These are phyloP conservation scores for Pythium biforme DNA, from an alignment of 352 stramenopile genomes.

Conservation along the genomic window DNA sequence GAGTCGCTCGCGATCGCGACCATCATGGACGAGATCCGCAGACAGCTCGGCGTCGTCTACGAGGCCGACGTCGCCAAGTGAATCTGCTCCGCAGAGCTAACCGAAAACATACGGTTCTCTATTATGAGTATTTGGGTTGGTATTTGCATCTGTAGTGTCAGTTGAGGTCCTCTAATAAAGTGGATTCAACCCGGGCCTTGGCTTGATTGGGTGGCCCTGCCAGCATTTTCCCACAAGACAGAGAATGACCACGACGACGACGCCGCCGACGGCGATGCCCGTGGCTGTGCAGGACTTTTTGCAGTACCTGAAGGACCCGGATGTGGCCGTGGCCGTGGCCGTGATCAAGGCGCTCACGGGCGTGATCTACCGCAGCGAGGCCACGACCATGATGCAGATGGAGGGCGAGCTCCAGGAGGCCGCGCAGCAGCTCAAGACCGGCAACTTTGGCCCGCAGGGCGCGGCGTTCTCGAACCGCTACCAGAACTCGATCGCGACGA, in stretches of 20 bases:
- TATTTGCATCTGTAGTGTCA: not conserved
- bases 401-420: constrained; percentile 91
- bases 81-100: not conserved
- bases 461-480: constrained; percentile 44
- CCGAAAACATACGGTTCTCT: constrained; percentile 10
- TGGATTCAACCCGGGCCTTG: constrained; percentile 1
- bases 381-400: constrained; percentile 96
- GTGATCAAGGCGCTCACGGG: constrained; percentile 93
- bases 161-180: constrained; percentile 24
- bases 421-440: constrained; percentile 63
- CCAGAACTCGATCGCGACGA: constrained; percentile 89
- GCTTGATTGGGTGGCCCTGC: constrained; percentile 19
- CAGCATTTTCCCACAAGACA: not conserved
- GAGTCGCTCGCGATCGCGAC: constrained; percentile 62
- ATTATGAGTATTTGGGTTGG: constrained; percentile 3
- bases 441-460: constrained; percentile 36
- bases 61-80: constrained; percentile 30
- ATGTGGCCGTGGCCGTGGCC: constrained; percentile 89
- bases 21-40: constrained; percentile 77
- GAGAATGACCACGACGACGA: constrained; percentile 3
- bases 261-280: constrained; percentile 1
- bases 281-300: constrained; percentile 74
- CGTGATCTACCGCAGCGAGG: constrained; percentile 88
- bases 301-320: constrained; percentile 64
- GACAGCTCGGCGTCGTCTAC: constrained; percentile 59